Evolutionary conservation across 768 basidiomycete genomes (phyloP).

Genomic region (Scleroderma bovista): DNA sequence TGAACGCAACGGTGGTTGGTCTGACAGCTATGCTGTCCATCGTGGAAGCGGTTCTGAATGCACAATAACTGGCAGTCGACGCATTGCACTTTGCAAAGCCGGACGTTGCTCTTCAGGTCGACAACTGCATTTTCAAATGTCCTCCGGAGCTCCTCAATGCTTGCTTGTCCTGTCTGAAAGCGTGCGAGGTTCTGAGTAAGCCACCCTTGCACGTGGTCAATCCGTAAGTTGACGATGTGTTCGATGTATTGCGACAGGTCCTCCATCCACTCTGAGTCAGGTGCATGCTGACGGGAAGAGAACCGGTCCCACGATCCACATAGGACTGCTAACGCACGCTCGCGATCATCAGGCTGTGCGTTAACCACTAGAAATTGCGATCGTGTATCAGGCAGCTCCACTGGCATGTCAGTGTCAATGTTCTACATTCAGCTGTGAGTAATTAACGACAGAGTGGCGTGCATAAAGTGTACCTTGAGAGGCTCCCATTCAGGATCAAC

Average conservation of each 20-base stretch:
- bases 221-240: slow-evolving; percentile 35
- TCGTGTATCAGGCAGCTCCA: slow-evolving; percentile 35
- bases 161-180: slow-evolving; percentile 40
- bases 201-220: slow-evolving; percentile 48
- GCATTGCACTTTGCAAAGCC: slow-evolving; percentile 48
- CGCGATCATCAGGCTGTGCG: slow-evolving; percentile 16
- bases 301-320: slow-evolving; percentile 14
- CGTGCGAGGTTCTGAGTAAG: slow-evolving; percentile 42
- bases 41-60: slow-evolving; percentile 41
- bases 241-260: slow-evolving; percentile 36
- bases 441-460: not conserved
- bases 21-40: slow-evolving; percentile 42
- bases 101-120: slow-evolving; percentile 40
- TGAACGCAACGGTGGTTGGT: slow-evolving; percentile 44
- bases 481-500: slow-evolving; percentile 41
- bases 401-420: slow-evolving; percentile 42
- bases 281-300: slow-evolving; percentile 11
- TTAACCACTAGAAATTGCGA: slow-evolving; percentile 23
- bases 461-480: slow-evolving; percentile 37
- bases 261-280: slow-evolving; percentile 34
- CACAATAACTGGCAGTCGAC: slow-evolving; percentile 44
- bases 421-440: slow-evolving; percentile 32
- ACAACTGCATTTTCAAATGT: slow-evolving; percentile 38
- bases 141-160: slow-evolving; percentile 41
- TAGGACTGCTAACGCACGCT: slow-evolving; percentile 8